Percentiles rank a stretch among this genome's conserved stretches.
Conservation (phyloP, 208 protist species). For the Crithidia mellificae region DNA sequence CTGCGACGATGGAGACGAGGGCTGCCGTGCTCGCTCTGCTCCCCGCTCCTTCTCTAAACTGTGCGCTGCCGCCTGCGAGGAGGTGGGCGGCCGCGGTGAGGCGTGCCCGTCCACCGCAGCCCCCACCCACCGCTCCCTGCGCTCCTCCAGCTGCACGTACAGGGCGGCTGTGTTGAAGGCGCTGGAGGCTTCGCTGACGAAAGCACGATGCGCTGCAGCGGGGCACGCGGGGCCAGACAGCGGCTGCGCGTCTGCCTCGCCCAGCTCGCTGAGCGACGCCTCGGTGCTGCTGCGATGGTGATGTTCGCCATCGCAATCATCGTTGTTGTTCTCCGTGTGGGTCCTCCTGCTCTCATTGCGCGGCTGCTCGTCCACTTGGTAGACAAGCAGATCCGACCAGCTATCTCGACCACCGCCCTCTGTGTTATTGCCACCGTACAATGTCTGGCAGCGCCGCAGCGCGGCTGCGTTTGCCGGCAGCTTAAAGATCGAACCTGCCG, state of each 20-base stretch:
- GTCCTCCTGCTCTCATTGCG: background rate
- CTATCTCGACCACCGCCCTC: slow-evolving; percentile 25
- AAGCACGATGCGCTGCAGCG: too few species aligned
- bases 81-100: too few species aligned
- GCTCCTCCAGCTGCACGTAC: slow-evolving; percentile 21
- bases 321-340: background rate
- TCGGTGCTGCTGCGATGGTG: background rate
- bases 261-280: background rate
- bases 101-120: background rate
- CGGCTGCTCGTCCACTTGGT: slow-evolving; percentile 4
- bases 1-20: background rate
- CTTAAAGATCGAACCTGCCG: slow-evolving; percentile 22
- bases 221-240: background rate
- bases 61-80: too few species aligned
- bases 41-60: too few species aligned
- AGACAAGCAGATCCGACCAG: slow-evolving; percentile 43
- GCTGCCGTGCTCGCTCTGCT: background rate
- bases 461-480: slow-evolving; percentile 24
- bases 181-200: background rate
- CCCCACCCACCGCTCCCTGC: slow-evolving; percentile 22
- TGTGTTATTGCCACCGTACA: background rate
- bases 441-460: slow-evolving; percentile 7
- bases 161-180: slow-evolving; percentile 10
- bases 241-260: background rate
- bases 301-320: too few species aligned